phyloP scores from a whole-genome alignment of 2,329 filamentous ascomycete species.

The Cladosporium oxysporum region DNA sequence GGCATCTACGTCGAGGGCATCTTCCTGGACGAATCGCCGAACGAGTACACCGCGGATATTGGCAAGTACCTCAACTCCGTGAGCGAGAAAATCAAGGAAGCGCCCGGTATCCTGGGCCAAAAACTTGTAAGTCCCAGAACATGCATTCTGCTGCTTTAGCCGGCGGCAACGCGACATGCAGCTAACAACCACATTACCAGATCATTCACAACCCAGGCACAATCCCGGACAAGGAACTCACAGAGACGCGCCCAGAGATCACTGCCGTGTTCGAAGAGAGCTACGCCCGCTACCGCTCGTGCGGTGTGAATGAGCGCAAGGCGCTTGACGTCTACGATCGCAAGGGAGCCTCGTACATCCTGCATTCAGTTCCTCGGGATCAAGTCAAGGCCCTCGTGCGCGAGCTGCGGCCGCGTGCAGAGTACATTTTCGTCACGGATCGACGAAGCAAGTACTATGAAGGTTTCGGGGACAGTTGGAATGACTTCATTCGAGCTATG shows the following conservation, averaged over 20 bases:
- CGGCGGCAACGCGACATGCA: background rate
- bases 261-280: conserved; percentile 26
- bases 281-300: conserved; percentile 18
- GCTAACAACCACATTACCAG: background rate
- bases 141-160: background rate
- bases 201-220: conserved; percentile 28
- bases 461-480: conserved; percentile 25
- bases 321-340: conserved; percentile 20
- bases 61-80: conserved; percentile 24
- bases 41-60: conserved; percentile 21
- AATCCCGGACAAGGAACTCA: conserved; percentile 22
- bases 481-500: conserved; percentile 27
- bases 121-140: background rate
- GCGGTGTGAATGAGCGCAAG: conserved; percentile 15
- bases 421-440: conserved; percentile 28
- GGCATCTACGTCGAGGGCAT: conserved; percentile 31
- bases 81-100: conserved; percentile 17
- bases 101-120: conserved; percentile 15
- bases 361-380: conserved; percentile 24
- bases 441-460: conserved; percentile 24
- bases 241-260: conserved; percentile 21
- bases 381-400: conserved; percentile 19
- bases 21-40: conserved; percentile 32
- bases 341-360: conserved; percentile 22
- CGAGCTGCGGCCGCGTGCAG: conserved; percentile 23